Evolutionary conservation across 1,284 basidiomycete genomes (phyloP).

Genomic region (Peniophora sp.): DNA sequence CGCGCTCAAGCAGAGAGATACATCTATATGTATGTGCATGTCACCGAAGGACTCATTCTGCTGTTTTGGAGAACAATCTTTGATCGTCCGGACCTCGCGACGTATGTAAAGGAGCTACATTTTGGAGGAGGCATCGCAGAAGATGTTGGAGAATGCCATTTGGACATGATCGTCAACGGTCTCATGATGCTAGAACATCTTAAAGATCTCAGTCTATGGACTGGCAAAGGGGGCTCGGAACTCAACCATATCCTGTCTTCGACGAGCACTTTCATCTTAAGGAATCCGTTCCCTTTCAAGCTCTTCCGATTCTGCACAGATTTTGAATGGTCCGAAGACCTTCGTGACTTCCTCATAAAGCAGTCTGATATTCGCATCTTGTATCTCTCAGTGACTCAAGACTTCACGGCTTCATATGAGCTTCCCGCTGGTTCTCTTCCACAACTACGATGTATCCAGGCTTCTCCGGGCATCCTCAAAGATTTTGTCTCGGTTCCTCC

Average conservation of each 20-base stretch:
- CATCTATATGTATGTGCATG: constrained; percentile 6
- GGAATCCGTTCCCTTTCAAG: not conserved
- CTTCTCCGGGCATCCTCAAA: no score
- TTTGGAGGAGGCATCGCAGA: constrained; percentile 5
- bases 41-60: constrained; percentile 6
- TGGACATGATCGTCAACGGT: constrained; percentile 3
- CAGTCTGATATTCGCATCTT: constrained; percentile 8
- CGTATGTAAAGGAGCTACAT: constrained; percentile 6
- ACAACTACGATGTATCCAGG: no score
- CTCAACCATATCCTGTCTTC: constrained; percentile 3
- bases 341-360: constrained; percentile 4
- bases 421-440: no score
- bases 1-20: constrained; percentile 5
- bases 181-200: constrained; percentile 10
- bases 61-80: constrained; percentile 8
- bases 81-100: constrained; percentile 10
- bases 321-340: constrained; percentile 5
- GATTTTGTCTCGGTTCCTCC: no score
- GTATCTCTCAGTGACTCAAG: constrained; percentile 1
- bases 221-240: not conserved
- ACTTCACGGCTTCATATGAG: not conserved
- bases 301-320: constrained; percentile 5
- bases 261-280: not conserved
- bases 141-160: constrained; percentile 2
- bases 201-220: not conserved